Percentiles rank a stretch among this genome's conserved stretches.
Conservation (phyloP, 2,329 filamentous ascomycete genomes). For the Lachnellula willkommii region DNA sequence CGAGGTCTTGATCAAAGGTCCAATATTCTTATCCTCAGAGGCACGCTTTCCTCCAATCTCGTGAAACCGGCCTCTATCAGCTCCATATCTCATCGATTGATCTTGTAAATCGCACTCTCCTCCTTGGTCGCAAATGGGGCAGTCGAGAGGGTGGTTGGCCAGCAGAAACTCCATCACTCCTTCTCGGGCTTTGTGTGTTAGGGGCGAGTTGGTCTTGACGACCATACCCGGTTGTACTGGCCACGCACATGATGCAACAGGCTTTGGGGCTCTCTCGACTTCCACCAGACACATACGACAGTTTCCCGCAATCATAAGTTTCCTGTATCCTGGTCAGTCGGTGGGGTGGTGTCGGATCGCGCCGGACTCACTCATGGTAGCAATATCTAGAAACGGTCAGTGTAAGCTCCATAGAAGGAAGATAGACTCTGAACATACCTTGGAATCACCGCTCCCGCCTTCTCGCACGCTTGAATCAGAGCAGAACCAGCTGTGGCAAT, state of each 20-base stretch:
- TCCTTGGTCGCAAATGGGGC: conserved; percentile 97
- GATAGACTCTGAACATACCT: conserved; percentile 49
- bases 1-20: conserved; percentile 95
- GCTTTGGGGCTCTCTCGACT: conserved; percentile 93
- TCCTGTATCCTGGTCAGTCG: conserved; percentile 47
- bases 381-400: conserved; percentile 66
- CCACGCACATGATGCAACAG: conserved; percentile 97
- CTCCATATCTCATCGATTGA: conserved; percentile 98
- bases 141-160: conserved; percentile 93
- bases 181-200: conserved; percentile 96
- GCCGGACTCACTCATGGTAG: conserved; percentile 79
- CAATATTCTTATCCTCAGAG: conserved; percentile 99
- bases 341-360: conserved; percentile 24
- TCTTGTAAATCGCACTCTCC: conserved; percentile 99
- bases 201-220: conserved; percentile 94
- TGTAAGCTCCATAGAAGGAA: background rate
- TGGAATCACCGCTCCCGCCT: conserved; percentile 84
- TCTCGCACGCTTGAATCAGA: conserved; percentile 98
- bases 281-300: conserved; percentile 99
- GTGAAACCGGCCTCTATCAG: conserved; percentile 93
- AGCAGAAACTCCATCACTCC: conserved; percentile 99
- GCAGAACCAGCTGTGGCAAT: conserved; percentile 74
- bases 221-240: conserved; percentile 98
- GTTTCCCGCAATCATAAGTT: conserved; percentile 98
- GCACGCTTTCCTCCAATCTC: conserved; percentile 93